Evolutionary conservation across 768 basidiomycete species (phyloP).

Genomic region (Auricularia sp.): DNA sequence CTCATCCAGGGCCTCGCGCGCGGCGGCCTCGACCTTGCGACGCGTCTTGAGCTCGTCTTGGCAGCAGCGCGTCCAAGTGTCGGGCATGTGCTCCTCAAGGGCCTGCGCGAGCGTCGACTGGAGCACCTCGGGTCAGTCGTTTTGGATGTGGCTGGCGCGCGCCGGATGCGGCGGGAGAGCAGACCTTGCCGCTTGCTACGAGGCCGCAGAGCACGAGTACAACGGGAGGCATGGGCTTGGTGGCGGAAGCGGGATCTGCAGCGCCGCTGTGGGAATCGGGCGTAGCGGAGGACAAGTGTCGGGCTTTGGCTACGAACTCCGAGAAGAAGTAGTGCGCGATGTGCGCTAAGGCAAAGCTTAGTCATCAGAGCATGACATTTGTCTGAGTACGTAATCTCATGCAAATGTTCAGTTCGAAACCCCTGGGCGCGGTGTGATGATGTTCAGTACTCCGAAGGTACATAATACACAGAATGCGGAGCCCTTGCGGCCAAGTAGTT

Average conservation of each 20-base stretch:
- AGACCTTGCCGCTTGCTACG: background rate
- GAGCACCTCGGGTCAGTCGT: background rate
- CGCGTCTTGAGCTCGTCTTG: constrained; percentile 2
- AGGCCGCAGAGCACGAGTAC: background rate
- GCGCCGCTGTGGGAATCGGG: too few species aligned
- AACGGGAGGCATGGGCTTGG: background rate
- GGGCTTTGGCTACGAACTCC: too few species aligned
- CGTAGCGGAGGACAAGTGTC: too few species aligned
- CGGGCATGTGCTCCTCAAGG: background rate
- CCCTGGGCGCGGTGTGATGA: too few species aligned
- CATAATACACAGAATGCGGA: too few species aligned
- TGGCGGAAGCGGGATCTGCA: background rate
- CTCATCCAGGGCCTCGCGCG: background rate
- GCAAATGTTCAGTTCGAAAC: too few species aligned
- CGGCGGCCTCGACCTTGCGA: background rate
- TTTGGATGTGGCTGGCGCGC: background rate
- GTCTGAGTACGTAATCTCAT: too few species aligned
- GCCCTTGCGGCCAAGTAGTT: too few species aligned
- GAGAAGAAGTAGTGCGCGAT: too few species aligned
- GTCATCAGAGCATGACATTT: too few species aligned
- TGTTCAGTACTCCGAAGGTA: too few species aligned
- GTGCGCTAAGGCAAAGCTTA: too few species aligned
- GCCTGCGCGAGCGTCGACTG: background rate
- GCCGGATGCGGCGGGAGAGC: background rate
- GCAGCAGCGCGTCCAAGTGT: background rate